Evolutionary conservation across 352 stramenopile genomes (phyloP).

Genomic region (Globisporangium mamillatum): DNA sequence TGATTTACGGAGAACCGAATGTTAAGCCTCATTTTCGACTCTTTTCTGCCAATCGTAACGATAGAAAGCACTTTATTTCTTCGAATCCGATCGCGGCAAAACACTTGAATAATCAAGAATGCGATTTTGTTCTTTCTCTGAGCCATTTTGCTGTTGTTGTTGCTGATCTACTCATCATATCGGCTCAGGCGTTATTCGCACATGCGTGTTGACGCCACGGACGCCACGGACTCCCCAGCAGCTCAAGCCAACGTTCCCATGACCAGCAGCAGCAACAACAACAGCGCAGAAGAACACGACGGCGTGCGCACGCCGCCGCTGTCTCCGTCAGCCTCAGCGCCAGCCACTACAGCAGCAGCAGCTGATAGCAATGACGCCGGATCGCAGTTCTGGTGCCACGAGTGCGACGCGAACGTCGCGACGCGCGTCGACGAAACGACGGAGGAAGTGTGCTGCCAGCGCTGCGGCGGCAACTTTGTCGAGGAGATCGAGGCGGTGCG

Average conservation of each 20-base stretch:
- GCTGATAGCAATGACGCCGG: not conserved
- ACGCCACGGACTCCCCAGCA: not conserved
- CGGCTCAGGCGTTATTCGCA: not conserved
- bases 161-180: not conserved
- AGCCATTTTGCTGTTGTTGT: not conserved
- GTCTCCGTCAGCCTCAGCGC: not conserved
- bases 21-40: not conserved
- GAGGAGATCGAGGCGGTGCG: constrained; percentile 77
- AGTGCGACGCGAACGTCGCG: constrained; percentile 52
- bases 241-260: not conserved
- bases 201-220: constrained; percentile 3
- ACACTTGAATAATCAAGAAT: not conserved
- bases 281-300: not conserved
- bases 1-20: too few relatives aligned
- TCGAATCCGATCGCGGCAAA: not conserved
- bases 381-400: constrained; percentile 81
- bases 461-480: constrained; percentile 81
- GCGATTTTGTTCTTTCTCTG: not conserved
- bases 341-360: not conserved
- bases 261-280: not conserved
- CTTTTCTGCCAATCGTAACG: not conserved
- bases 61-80: not conserved
- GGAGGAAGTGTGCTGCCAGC: constrained; percentile 68
- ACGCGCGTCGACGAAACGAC: constrained; percentile 56
- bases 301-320: constrained; percentile 17